Conservation (phyloP, 2,329 filamentous ascomycete species). For the Metarhizium anisopliae region DNA sequence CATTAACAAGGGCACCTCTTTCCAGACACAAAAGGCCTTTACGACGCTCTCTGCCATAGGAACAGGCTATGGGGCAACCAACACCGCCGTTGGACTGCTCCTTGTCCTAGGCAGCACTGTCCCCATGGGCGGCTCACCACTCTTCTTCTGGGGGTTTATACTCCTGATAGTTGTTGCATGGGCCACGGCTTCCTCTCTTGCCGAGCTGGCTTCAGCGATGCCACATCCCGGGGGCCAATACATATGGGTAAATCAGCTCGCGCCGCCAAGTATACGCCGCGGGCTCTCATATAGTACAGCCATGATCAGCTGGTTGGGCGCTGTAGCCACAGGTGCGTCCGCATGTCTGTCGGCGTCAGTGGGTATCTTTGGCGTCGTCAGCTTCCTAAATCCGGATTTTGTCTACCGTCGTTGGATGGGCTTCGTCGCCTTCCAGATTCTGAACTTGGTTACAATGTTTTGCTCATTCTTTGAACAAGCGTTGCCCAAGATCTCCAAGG, state of each 20-base stretch:
- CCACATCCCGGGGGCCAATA: conserved; percentile 20
- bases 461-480: conserved; percentile 15
- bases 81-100: conserved; percentile 15
- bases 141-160: conserved; percentile 18
- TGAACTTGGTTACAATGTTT: conserved; percentile 14
- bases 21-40: conserved; percentile 18
- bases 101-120: conserved; percentile 14
- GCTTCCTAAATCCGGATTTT: conserved; percentile 14
- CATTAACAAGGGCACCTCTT: background rate
- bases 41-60: conserved; percentile 17
- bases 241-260: conserved; percentile 17
- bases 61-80: conserved; percentile 17
- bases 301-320: conserved; percentile 17
- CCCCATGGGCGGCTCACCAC: conserved; percentile 14
- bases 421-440: conserved; percentile 16
- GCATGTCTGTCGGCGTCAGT: conserved; percentile 15
- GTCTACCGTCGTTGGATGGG: conserved; percentile 18
- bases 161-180: conserved; percentile 15
- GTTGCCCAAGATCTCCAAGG: conserved; percentile 16
- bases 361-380: conserved; percentile 13
- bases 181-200: conserved; percentile 16
- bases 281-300: conserved; percentile 16
- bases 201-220: conserved; percentile 19
- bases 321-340: conserved; percentile 16
- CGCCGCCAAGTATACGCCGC: conserved; percentile 7